phyloP scores from a whole-genome alignment of 73 alveolate species.

The Tetrahymena elliotti region DNA sequence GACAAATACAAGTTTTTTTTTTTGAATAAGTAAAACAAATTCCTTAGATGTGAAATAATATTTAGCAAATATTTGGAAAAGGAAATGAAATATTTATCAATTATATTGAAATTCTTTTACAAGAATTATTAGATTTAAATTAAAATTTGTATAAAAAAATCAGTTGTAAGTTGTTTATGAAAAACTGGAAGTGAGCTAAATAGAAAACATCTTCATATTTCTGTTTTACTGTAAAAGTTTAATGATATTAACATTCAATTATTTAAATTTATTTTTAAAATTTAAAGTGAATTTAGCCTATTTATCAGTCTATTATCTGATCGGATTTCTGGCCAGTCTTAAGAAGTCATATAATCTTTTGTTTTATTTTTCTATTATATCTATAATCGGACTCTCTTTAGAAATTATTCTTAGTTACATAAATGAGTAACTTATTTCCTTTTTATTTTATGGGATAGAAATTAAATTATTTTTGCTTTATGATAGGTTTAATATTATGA shows the following conservation, averaged over 20 bases:
- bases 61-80: too few species aligned
- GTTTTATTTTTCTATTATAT: neutral
- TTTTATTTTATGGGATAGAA: neutral
- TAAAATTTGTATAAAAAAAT: neutral
- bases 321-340: neutral
- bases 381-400: neutral
- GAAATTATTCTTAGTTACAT: neutral
- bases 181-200: neutral
- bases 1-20: too few species aligned
- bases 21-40: too few species aligned
- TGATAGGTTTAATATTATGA: neutral
- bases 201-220: neutral
- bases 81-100: too few species aligned
- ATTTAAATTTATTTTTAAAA: neutral
- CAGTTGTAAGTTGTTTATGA: neutral
- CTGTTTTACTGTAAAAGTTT: neutral
- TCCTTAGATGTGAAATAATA: too few species aligned
- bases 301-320: neutral
- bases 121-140: too few species aligned
- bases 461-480: neutral
- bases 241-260: too few species aligned
- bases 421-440: neutral
- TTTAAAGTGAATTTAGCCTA: neutral
- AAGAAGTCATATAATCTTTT: neutral
- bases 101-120: too few species aligned